phyloP scores from a whole-genome alignment of 768 basidiomycete species.

The Myochromella boudieri region DNA sequence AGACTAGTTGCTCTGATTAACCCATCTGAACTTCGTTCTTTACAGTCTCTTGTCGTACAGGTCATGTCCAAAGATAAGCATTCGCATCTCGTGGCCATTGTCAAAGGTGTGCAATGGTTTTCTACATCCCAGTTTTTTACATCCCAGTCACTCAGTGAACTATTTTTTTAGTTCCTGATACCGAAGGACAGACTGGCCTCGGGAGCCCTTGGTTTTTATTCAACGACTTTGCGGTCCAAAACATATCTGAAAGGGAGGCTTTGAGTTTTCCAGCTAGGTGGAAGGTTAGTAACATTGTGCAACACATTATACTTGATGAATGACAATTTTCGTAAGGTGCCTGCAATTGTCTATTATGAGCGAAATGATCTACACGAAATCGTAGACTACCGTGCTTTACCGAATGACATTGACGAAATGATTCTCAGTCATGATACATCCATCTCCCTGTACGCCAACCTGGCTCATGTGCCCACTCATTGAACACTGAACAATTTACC shows the following conservation, averaged over 20 bases:
- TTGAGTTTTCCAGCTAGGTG: conserved; percentile 84
- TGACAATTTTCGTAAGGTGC: conserved; percentile 51
- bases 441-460: conserved; percentile 74
- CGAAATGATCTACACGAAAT: conserved; percentile 57
- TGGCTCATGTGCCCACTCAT: neutral
- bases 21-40: neutral
- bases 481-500: too few relatives aligned
- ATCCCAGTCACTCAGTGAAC: too few relatives aligned
- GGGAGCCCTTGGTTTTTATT: conserved; percentile 85
- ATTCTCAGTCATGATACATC: conserved; percentile 87
- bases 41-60: conserved; percentile 79
- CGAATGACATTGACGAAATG: conserved; percentile 63
- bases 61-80: conserved; percentile 68
- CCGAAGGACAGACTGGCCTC: conserved; percentile 40
- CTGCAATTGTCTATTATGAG: conserved; percentile 89
- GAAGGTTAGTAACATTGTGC: conserved; percentile 66
- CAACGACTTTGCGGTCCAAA: conserved; percentile 92
- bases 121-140: neutral
- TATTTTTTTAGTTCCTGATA: conserved; percentile 55
- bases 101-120: conserved; percentile 59
- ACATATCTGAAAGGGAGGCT: conserved; percentile 84
- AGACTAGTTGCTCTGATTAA: neutral
- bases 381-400: conserved; percentile 66
- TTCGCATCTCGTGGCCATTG: conserved; percentile 85
- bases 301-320: neutral